Evolutionary conservation across 208 protist genomes (phyloP), one percentile per base, ranked within the genome.

Genomic region (Crithidia thermophila): DNA sequence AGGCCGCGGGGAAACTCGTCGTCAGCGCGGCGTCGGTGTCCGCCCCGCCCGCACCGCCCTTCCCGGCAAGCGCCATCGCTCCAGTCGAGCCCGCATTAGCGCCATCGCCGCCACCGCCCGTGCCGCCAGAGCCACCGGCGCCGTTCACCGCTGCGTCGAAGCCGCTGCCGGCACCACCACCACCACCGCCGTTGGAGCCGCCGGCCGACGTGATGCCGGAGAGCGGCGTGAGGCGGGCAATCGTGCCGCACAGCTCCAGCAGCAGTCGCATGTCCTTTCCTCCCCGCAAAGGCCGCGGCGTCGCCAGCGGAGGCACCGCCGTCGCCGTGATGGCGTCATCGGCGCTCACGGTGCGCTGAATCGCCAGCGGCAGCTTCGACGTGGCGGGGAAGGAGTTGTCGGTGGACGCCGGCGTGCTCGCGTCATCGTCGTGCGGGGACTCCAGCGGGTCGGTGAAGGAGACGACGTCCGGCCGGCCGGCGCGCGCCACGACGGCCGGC

Each of bases 201-300:
- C 14, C 6, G 28, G 59, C 33, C 16, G 52, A 28, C 33, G 59
- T 64, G 25, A 67, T 65, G 39, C 69, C 36, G 16, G 61, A 62
- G 11, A 75, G 69, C n/a, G 69, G 61, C 3, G 69, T 64, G 27
- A 75, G 61, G 18, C 61, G 69, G 14, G 34, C 69, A 6, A 75
- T 28, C 30, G 63, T 65, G 16, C 69, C 61, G 47, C 69, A 75
- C 45, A 75, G 40, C 55, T 64, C 69, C n/a, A 75, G 61, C 53
- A 75, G 39, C 46, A 75, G 45, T 18, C 57, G 52, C 69, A 75
- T 75, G 27, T 75, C 69, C 7, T n/a, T 10, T 31, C 57, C 55
- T 3, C 61, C 69, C 34, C 61, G 51, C 9, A 60, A 23, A 8
- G 52, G 53, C 2, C 51, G 61, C 30, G 61, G 53, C 11, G 61